Conservation (phyloP, 164 flowering plant genomes). For the Sextonia rubra region DNA sequence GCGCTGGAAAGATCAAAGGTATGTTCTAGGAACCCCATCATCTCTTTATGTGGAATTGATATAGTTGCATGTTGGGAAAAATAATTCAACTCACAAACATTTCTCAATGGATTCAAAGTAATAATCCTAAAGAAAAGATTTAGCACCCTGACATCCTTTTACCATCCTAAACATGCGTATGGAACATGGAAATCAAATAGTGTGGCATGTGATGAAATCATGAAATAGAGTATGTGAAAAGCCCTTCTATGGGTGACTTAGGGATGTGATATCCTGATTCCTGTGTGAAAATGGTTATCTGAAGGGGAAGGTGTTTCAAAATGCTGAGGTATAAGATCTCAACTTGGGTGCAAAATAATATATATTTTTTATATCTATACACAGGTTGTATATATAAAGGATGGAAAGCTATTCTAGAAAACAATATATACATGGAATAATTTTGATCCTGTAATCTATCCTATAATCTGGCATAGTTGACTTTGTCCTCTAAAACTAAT, state of each 20-base stretch:
- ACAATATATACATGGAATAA: too few relatives aligned
- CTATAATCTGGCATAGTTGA: too few relatives aligned
- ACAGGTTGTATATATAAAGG: too few relatives aligned
- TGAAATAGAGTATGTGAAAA: too few relatives aligned
- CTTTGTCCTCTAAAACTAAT: too few relatives aligned
- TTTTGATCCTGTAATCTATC: too few relatives aligned
- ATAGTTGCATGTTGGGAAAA: not conserved
- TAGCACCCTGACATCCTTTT: not conserved
- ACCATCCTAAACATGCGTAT: not conserved
- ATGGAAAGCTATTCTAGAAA: too few relatives aligned
- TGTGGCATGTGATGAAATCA: not conserved
- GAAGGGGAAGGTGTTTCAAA: not conserved
- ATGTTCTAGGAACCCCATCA: conserved; percentile 9
- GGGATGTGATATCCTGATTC: not conserved
- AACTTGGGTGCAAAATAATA: too few relatives aligned
- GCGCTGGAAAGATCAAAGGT: conserved; percentile 98
- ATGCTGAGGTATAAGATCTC: too few relatives aligned
- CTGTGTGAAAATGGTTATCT: not conserved
- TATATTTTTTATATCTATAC: too few relatives aligned
- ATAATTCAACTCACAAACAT: too few relatives aligned
- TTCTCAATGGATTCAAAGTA: not conserved
- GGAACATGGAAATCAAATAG: not conserved
- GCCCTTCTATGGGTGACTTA: not conserved
- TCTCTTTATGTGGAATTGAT: too few relatives aligned
- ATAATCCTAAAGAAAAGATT: not conserved